Conservation (phyloP, 202 grass and related monocot species). For the Schoenoplectus triqueter region DNA sequence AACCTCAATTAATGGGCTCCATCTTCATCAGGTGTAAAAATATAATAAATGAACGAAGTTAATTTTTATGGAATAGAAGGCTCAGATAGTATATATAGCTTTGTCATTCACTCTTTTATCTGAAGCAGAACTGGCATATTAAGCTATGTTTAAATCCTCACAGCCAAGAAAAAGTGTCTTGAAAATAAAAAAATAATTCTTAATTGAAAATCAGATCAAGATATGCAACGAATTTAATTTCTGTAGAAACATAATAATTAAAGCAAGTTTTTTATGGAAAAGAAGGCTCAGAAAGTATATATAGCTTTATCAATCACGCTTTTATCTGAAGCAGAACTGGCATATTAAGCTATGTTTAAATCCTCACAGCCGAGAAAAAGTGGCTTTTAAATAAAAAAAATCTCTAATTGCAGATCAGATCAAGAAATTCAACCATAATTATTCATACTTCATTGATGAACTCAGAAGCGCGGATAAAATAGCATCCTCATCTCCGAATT, state of each 20-base stretch:
- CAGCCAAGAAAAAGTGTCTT: too few relatives aligned
- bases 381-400: neutral
- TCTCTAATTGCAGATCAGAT: conserved; percentile 58
- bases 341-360: conserved; percentile 59
- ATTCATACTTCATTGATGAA: conserved; percentile 67
- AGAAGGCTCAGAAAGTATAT: conserved; percentile 53
- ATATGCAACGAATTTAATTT: too few relatives aligned
- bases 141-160: too few relatives aligned
- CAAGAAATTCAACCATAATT: conserved; percentile 99
- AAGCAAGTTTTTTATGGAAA: neutral
- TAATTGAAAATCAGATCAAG: too few relatives aligned
- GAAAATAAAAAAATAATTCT: too few relatives aligned
- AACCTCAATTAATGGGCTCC: conserved; percentile 39
- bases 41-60: too few relatives aligned
- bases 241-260: too few relatives aligned
- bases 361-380: conserved; percentile 49
- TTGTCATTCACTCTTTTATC: neutral
- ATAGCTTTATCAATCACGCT: conserved; percentile 75
- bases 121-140: neutral
- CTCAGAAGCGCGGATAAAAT: conserved; percentile 93
- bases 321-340: conserved; percentile 99
- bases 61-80: too few relatives aligned
- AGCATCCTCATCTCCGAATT: conserved; percentile 64
- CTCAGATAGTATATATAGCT: too few relatives aligned
- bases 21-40: conserved; percentile 40